Conservation (phyloP, 257 asterid species). For the Schizonepeta tenuifolia region DNA sequence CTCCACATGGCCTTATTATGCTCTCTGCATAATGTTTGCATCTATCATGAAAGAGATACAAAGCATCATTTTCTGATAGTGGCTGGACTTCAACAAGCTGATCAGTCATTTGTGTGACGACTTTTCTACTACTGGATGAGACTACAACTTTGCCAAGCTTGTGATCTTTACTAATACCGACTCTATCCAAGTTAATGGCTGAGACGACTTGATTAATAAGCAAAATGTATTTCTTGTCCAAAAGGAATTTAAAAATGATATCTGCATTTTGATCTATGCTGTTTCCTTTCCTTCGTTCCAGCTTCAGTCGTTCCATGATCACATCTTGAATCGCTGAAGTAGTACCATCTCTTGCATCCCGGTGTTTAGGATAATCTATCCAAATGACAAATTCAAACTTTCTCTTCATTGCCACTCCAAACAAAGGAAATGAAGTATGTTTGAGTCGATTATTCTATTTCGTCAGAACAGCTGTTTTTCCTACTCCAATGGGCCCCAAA, state of each 20-base stretch:
- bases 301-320: conserved; percentile 23
- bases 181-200: neutral
- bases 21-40: neutral
- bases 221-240: conserved; percentile 11
- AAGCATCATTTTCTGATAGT: neutral
- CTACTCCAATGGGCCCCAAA: conserved; percentile 30
- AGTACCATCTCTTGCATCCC: neutral
- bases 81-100: neutral
- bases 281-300: neutral
- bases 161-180: conserved; percentile 19
- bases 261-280: conserved; percentile 6
- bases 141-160: conserved; percentile 24
- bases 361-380: neutral
- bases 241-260: conserved; percentile 12
- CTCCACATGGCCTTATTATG: conserved; percentile 30
- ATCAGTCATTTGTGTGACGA: conserved; percentile 1
- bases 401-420: neutral
- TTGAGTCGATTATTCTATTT: conserved; percentile 28
- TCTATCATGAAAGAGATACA: conserved; percentile 9
- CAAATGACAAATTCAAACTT: conserved; percentile 15
- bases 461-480: conserved; percentile 27
- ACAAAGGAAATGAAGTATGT: neutral
- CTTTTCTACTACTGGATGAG: conserved; percentile 6
- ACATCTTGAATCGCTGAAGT: conserved; percentile 22
- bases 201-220: conserved; percentile 28